A percentile compares a stretch with the other conserved stretches of the same genome.
Conservation (phyloP, 306 rosid genomes). For the Clitoria ternatea region DNA sequence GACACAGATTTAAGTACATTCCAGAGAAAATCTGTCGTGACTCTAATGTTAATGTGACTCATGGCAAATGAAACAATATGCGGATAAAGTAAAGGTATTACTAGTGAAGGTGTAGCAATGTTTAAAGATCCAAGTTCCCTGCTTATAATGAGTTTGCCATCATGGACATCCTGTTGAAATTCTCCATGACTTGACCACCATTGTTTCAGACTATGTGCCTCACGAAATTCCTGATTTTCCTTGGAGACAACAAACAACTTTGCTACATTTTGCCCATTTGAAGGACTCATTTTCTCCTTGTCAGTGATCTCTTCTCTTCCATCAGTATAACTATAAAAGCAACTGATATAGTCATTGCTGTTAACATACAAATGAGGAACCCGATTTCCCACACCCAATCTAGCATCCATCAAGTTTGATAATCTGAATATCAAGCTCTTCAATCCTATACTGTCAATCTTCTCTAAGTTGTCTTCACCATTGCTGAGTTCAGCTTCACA, state of each 20-base stretch:
- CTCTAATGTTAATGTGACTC: conserved; percentile 54
- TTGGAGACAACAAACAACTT: conserved; percentile 17
- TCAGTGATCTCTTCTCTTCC: conserved; percentile 17
- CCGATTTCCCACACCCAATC: conserved; percentile 10
- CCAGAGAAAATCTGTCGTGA: conserved; percentile 58
- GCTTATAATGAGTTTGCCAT: conserved; percentile 38
- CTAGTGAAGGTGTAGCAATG: conserved; percentile 4
- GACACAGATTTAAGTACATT: conserved; percentile 52
- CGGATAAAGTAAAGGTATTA: conserved; percentile 63
- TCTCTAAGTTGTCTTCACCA: conserved; percentile 32
- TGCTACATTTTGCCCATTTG: not conserved
- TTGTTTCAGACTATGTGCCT: conserved; percentile 34
- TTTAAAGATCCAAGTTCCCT: conserved; percentile 19
- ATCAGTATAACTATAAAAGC: conserved; percentile 19
- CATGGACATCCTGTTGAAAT: not conserved
- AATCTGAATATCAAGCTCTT: conserved; percentile 43
- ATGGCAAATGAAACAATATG: conserved; percentile 63
- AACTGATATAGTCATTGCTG: conserved; percentile 26
- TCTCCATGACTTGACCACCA: conserved; percentile 31
- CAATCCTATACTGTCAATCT: conserved; percentile 14
- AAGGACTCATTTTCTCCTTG: conserved; percentile 3
- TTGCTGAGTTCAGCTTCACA: conserved; percentile 32
- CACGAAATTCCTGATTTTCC: conserved; percentile 26
- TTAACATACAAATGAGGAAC: conserved; percentile 36
- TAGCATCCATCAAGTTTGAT: conserved; percentile 15